Base-by-base conservation (phyloP, 2,329 filamentous ascomycete genomes). In the Fusarium nematophilum region DNA sequence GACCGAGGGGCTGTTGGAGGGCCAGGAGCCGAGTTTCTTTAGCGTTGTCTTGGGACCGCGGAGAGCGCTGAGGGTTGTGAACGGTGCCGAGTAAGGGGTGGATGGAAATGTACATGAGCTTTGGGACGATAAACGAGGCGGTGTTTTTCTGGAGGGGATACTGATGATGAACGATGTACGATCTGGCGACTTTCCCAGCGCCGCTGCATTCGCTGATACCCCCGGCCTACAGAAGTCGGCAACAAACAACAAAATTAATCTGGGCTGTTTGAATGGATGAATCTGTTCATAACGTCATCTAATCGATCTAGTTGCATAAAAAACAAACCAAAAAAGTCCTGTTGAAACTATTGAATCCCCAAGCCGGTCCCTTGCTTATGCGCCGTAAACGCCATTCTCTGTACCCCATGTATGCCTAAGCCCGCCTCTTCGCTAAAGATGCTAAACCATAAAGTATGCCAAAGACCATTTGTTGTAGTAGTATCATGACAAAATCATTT, bases 21-120 rank as follows among this genome's bases (percentile, higher is more conserved):
- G 84, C 0, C 81, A 85, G 57, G 87, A 91, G 71, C 90, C 90
- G 56, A 89, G 83, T 53, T 92, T 91, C 75, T 86, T 90, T 72
- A 89, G 83, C 43, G 87, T 90, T 23, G 75, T 91, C 67, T 73
- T 91, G 73, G 88, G 88, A 57, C 89, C 89, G 17, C 79, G 88
- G 67, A 78, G 89, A 68, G 90, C 87, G 66, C 75, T 91, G 76
- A 79, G 87, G 68, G 88, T 91, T 29, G 87, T 91, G 17, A 91
- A 91, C 42, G 76, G 73, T 11, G 72, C 71, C 43, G 78, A 79
- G 43, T 69, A 60, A 17, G n/a, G 14, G 6, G 11, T 15, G 25
- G 9, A 21, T 30, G 3, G 31, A 17, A 26, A n/a, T 9, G 9
- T 6, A 13, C 15, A n/a, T 26, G n/a, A 14, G 17, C 27, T 26